phyloP scores from a whole-genome alignment of 2,329 filamentous ascomycete genomes.

The Neofusicoccum parvum region DNA sequence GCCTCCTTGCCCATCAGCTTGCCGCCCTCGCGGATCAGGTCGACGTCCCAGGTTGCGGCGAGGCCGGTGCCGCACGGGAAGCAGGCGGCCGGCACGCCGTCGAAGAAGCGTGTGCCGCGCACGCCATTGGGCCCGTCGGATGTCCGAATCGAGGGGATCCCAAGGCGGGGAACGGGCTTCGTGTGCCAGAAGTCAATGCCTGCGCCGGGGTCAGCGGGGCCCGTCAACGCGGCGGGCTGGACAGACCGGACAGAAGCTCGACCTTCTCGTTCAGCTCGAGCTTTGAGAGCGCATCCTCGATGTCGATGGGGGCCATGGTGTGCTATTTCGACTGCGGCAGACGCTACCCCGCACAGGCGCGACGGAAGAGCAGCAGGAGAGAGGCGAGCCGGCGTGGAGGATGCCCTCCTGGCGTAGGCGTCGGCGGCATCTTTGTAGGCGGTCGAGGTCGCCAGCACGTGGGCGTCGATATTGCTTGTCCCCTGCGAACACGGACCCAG shows the following conservation, averaged over 20 bases:
- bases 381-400: background rate
- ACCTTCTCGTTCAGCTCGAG: constrained; percentile 23
- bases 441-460: background rate
- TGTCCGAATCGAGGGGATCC: constrained; percentile 63
- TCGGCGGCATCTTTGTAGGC: background rate
- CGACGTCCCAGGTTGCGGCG: constrained; percentile 71
- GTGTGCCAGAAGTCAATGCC: constrained; percentile 72
- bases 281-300: constrained; percentile 16
- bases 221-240: background rate
- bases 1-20: constrained; percentile 69
- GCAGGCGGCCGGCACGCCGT: constrained; percentile 66
- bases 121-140: constrained; percentile 71
- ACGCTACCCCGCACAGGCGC: background rate
- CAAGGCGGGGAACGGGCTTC: constrained; percentile 58
- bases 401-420: background rate
- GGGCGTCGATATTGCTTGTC: background rate
- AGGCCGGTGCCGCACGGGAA: constrained; percentile 77
- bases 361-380: background rate
- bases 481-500: background rate
- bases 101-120: constrained; percentile 65
- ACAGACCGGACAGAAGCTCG: constrained; percentile 21
- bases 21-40: constrained; percentile 68
- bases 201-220: background rate
- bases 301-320: constrained; percentile 13
- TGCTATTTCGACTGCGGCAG: background rate